Base-by-base conservation (phyloP, 306 rosid species). In the Mucuna pruriens region DNA sequence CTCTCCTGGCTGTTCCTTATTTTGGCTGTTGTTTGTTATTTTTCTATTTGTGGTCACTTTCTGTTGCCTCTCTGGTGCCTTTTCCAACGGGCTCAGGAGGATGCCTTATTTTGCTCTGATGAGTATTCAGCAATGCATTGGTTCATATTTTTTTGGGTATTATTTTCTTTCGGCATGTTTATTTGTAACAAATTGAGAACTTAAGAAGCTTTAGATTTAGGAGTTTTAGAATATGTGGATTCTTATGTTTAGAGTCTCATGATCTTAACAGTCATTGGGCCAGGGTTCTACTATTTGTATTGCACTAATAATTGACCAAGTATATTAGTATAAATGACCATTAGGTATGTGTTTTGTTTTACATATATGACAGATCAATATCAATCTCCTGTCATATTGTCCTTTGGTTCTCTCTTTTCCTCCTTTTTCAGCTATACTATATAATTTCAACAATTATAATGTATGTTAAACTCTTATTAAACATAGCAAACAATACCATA, bases 381-480 rank as follows among this genome's bases (percentile, higher is more conserved):
- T 39, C 34, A 39, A 20, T 66, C 16, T 39, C 33, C 26, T 7
- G 7, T 9, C 49, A 36, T 65, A 4, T 19, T 65, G 16, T 36
- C 25, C 45, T 12, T 25, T 25, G 16, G 34, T 11, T 57, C 64
- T 23, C 40, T 36, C 64, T 23, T 55, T 51, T 17, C 11, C 62
- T 8, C 64, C n/a, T 20, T 54, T 20, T 20, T 19, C 29, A 54
- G 62, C 20, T 15, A 7, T 17, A 51, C 12, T 51, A 17, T 51
- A 51, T 12, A 42, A 40, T 68, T 68, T 44, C 52, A 67, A 68
- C 42, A 31, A 33, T 75, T 40, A 82, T 26, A 48, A 33, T 64
- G 52, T 51, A 52, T 26, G 31, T 40, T 40, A 42, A 62, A 63
- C 38, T 26, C 70, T 57, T 75, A 55, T 31, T 67, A 26, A 48